Evolutionary conservation across 1,284 basidiomycete genomes (phyloP), one percentile per base, ranked within the genome.

Genomic region (Acaromyces ingoldii): DNA sequence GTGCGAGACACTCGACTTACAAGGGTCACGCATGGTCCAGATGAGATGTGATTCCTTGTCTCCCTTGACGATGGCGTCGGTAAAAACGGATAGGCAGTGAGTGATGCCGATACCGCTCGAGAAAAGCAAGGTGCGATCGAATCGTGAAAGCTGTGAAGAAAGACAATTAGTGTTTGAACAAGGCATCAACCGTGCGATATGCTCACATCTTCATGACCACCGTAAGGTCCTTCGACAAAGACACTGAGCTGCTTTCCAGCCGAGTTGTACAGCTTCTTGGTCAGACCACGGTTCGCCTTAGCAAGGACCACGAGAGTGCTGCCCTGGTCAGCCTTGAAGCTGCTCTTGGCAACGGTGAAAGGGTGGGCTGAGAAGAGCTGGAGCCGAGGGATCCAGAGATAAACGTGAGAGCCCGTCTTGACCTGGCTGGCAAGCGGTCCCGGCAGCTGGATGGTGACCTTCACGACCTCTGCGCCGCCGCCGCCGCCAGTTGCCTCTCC

Each of bases 61-160:
- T 1, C 22, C n/a, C 3, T 21, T n/a, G n/a, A n/a, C n/a, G 25
- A 43, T 25, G 2, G 19, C 38, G 25, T 41, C 42, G 13, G 44
- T 39, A 1, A 67, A 55, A 10, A 60, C 25, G 6, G 64, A 58
- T 42, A 61, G 51, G 31, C 57, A 57, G 50, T 58, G 65, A 1
- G 64, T 62, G 52, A 68, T 58, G 1, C 62, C 65, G 17, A 68
- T 58, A 26, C 65, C 65, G 4, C 63, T 62, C 1, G 61, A 33
- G 3, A 59, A 49, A 28, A 65, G 38, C 4, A 63, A 45, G 19
- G 56, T 30, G 36, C 48, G 30, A 13, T 60, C 36, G 1, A 44
- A 48, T 4, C 11, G 9, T 21, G 13, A 9, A 17, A 47, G 19
- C 51, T 39, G 46, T 25, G 9, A 36, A 5, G 11, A 43, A 28